Conservation (phyloP, 176 grass and related monocot species). For the Aegilops sharonensis region DNA sequence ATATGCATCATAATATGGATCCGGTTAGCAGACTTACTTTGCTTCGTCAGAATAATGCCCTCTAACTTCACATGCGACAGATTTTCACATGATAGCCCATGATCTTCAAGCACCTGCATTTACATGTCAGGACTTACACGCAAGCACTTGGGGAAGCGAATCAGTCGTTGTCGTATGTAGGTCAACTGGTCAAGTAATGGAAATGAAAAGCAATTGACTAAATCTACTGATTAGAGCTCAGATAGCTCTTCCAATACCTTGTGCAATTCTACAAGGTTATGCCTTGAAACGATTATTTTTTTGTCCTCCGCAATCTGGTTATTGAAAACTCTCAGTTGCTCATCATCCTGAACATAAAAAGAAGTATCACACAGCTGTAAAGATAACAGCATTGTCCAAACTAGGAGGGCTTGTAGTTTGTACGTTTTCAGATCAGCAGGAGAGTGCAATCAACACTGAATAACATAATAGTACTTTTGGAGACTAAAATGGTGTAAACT, state of each 20-base stretch:
- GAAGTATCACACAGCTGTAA: constrained; percentile 27
- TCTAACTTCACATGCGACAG: constrained; percentile 82
- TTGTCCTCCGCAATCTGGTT: constrained; percentile 84
- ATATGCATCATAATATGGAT: constrained; percentile 25
- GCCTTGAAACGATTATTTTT: constrained; percentile 83
- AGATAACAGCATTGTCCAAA: constrained; percentile 7
- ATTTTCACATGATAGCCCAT: constrained; percentile 66
- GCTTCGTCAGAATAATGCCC: constrained; percentile 70
- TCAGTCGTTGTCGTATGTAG: constrained; percentile 7
- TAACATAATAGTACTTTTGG: not conserved
- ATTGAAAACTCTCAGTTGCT: constrained; percentile 77
- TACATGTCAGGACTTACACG: constrained; percentile 23
- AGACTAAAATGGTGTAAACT: not conserved
- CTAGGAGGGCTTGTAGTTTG: not conserved
- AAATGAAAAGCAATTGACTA: constrained; percentile 3
- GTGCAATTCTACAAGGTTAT: constrained; percentile 73
- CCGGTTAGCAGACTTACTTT: constrained; percentile 54
- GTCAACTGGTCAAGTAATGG: not conserved
- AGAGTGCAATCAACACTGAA: not conserved
- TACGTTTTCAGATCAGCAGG: constrained; percentile 21
- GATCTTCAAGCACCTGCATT: constrained; percentile 69
- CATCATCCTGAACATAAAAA: constrained; percentile 68
- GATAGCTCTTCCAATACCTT: constrained; percentile 51
- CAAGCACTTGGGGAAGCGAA: constrained; percentile 11
- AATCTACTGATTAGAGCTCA: constrained; percentile 30